phyloP scores from a whole-genome alignment of 495 filamentous ascomycete species.

The Hypoxylon lienhwacheense region DNA sequence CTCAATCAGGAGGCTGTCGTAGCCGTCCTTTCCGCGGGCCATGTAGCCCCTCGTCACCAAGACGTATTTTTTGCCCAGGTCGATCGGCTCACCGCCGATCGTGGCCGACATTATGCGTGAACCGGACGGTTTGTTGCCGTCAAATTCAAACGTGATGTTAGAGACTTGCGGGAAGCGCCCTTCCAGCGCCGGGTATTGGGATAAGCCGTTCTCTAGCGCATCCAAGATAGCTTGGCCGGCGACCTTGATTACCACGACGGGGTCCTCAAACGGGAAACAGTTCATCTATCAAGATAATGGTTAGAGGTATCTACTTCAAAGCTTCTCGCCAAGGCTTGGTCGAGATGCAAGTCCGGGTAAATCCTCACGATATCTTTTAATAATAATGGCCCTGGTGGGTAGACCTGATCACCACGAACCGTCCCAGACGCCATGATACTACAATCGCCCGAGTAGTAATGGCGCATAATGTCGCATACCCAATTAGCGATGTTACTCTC shows the following conservation, averaged over 20 bases:
- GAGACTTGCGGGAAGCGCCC: constrained; percentile 82
- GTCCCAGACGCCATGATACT: constrained; percentile 84
- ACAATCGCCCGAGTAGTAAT: constrained; percentile 77
- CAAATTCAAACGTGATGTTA: constrained; percentile 71
- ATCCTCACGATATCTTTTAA: constrained; percentile 67
- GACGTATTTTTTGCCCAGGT: constrained; percentile 62
- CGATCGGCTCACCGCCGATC: constrained; percentile 61
- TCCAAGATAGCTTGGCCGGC: constrained; percentile 66
- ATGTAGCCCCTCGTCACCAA: constrained; percentile 83
- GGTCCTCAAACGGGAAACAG: constrained; percentile 92
- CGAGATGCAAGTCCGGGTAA: not conserved
- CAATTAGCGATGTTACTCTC: constrained; percentile 90
- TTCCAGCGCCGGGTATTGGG: constrained; percentile 78
- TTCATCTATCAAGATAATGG: constrained; percentile 43
- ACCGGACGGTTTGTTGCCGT: constrained; percentile 59
- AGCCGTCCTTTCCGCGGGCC: constrained; percentile 85
- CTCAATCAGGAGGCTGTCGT: constrained; percentile 66
- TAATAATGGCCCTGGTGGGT: constrained; percentile 72
- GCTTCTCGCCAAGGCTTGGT: constrained; percentile 16
- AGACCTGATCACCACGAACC: constrained; percentile 88
- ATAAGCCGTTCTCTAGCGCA: constrained; percentile 81
- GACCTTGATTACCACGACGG: constrained; percentile 74
- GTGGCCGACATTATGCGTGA: constrained; percentile 64
- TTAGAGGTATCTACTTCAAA: not conserved
- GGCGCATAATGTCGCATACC: constrained; percentile 86